A percentile compares a stretch with the other conserved stretches of the same genome.
Conservation (phyloP, 768 basidiomycete species). For the Tylopilus plumbeoviolaceoides region DNA sequence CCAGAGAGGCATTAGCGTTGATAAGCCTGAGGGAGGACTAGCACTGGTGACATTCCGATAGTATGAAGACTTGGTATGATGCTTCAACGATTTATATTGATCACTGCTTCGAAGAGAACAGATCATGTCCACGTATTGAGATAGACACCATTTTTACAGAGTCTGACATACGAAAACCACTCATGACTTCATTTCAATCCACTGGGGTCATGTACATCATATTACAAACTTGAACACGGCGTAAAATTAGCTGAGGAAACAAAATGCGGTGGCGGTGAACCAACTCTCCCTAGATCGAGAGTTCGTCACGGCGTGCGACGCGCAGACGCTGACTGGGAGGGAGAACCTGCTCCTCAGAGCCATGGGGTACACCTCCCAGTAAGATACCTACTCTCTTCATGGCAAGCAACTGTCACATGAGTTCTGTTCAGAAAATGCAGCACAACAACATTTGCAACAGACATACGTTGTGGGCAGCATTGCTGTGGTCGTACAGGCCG, state of each 20-base stretch:
- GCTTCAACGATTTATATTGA: no score
- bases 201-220: no score
- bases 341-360: constrained; percentile 1
- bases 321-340: constrained; percentile 8
- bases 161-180: no score
- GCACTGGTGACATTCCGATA: no score
- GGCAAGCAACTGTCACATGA: background rate
- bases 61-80: no score
- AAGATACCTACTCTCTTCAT: constrained; percentile 11
- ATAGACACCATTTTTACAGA: no score
- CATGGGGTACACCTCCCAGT: constrained; percentile 8
- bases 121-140: no score
- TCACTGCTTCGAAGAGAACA: no score
- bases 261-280: background rate
- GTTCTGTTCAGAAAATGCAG: background rate
- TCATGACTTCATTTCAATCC: no score
- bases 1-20: no score
- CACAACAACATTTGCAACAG: constrained; percentile 5
- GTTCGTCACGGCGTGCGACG: constrained; percentile 1
- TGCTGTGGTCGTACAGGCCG: constrained; percentile 79
- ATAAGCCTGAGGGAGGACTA: no score
- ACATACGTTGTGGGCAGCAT: constrained; percentile 75
- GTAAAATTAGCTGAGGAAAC: no score
- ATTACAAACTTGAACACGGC: background rate
- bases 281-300: background rate